Percentiles rank a stretch among this genome's conserved stretches.
phyloP scores from a whole-genome alignment of 768 basidiomycete genomes.

The Rubroboletus satanas region DNA sequence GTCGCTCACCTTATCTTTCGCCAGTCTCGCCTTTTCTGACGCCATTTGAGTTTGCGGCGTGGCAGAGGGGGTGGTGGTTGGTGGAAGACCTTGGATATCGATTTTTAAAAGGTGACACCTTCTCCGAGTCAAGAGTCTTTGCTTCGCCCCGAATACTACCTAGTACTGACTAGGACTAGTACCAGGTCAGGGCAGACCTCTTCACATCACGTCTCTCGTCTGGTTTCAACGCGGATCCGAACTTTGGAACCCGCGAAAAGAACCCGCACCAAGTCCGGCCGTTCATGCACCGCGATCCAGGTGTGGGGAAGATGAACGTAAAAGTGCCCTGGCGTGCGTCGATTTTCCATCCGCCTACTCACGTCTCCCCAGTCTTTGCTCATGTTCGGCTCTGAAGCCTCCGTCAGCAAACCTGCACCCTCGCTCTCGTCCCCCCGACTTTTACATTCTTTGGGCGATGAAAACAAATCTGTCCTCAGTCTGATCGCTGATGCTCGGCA shows the following conservation, averaged over 20 bases:
- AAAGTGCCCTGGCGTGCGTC: slow-evolving; percentile 28
- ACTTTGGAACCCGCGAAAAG: background rate
- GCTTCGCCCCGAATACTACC: background rate
- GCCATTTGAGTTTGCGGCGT: slow-evolving; percentile 22
- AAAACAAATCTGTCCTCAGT: slow-evolving; percentile 67
- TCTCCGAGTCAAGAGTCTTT: no score
- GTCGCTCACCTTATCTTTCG: slow-evolving; percentile 31
- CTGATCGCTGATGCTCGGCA: slow-evolving; percentile 66
- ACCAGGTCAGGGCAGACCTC: background rate
- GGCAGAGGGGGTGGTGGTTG: slow-evolving; percentile 4
- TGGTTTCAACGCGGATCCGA: background rate
- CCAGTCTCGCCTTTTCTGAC: slow-evolving; percentile 33
- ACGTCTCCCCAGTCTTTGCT: background rate
- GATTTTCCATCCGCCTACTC: background rate
- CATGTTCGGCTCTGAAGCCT: slow-evolving; percentile 38
- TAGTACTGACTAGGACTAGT: background rate
- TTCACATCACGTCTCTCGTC: background rate
- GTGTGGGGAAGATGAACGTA: slow-evolving; percentile 3
- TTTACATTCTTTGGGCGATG: slow-evolving; percentile 67
- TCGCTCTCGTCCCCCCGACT: slow-evolving; percentile 46
- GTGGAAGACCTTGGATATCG: background rate
- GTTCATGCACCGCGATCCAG: slow-evolving; percentile 3
- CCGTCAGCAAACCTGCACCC: slow-evolving; percentile 55
- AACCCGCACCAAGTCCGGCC: background rate
- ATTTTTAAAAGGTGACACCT: background rate